Percentiles rank a stretch among this genome's conserved stretches.
Conservation (phyloP, 2,329 filamentous ascomycete species). For the Gyromitra esculenta region DNA sequence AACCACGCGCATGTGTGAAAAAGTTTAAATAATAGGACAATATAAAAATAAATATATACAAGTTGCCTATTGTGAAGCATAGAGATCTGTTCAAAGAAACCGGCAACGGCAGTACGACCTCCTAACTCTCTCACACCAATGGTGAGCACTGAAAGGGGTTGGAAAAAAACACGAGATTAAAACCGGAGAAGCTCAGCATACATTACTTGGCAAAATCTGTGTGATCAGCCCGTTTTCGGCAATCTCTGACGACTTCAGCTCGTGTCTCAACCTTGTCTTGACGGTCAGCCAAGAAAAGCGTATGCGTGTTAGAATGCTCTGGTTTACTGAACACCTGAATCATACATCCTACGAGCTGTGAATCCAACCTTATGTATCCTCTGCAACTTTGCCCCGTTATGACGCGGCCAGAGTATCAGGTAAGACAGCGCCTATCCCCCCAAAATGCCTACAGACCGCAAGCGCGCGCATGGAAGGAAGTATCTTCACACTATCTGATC, state of each 20-base stretch:
- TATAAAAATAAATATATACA: constrained; percentile 25
- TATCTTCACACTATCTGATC: constrained; percentile 14
- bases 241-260: constrained; percentile 51
- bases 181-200: constrained; percentile 18
- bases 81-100: constrained; percentile 10
- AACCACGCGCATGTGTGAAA: constrained; percentile 40
- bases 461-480: constrained; percentile 15
- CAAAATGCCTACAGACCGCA: background rate
- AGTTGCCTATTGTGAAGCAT: constrained; percentile 18
- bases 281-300: constrained; percentile 16
- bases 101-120: constrained; percentile 14
- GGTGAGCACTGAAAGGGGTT: constrained; percentile 4
- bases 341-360: constrained; percentile 32
- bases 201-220: constrained; percentile 45
- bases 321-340: constrained; percentile 22
- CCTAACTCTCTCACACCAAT: background rate
- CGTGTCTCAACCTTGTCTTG: constrained; percentile 44
- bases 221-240: constrained; percentile 46
- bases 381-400: background rate
- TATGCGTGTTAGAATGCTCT: background rate
- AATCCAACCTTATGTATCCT: constrained; percentile 12
- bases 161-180: constrained; percentile 23
- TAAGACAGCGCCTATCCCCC: constrained; percentile 11
- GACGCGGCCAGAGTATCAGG: constrained; percentile 13
- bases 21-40: constrained; percentile 29